Base-by-base conservation (phyloP, 176 grass and related monocot genomes). In the Oryza brachyantha region DNA sequence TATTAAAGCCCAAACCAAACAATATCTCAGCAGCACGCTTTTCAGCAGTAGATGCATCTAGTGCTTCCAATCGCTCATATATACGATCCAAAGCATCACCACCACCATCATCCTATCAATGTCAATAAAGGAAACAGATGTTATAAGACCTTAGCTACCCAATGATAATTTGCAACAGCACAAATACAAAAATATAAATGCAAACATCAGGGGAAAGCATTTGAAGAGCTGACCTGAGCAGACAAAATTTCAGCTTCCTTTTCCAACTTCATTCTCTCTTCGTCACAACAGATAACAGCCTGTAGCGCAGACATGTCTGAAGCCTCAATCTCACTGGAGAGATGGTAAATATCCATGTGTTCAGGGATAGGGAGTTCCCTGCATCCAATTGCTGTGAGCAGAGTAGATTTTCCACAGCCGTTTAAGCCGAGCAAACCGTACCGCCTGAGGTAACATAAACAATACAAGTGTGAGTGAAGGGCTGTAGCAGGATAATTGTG, bases 281-380 rank as follows among this genome's bases (percentile, higher is more conserved):
- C 96, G 32, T 98, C 96, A 93, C 96, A 98, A 29, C 77, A 89
- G 45, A 94, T 86, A 28, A 98, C 96, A 28, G 92, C 92, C 74
- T 90, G 73, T 39, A 94, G 84, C n/a, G 96, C 64, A 14, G 96
- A 93, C 92, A 98, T 98, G 83, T 98, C 90, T 13, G 96, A 98
- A 84, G 96, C 96, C 45, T 98, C 96, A 64, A 98, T 98, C 84
- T 98, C 96, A 41, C 76, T 80, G 34, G 50, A 73, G 5, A 98
- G 87, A 73, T 98, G 96, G 70, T 93, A 90, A 31, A 98, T 98
- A 78, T 98, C 96, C 96, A 98, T 98, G 75, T 98, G 96, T 26
- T 94, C 92, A 70, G 92, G 96, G 64, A 98, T 98, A 11, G 96
- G 96, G 50, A 98, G 85, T 73, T 94, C 96, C 77, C 86, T 88